Evolutionary conservation across 768 basidiomycete species (phyloP), one percentile per base, ranked within the genome.

Genomic region (Mycena latifolia): DNA sequence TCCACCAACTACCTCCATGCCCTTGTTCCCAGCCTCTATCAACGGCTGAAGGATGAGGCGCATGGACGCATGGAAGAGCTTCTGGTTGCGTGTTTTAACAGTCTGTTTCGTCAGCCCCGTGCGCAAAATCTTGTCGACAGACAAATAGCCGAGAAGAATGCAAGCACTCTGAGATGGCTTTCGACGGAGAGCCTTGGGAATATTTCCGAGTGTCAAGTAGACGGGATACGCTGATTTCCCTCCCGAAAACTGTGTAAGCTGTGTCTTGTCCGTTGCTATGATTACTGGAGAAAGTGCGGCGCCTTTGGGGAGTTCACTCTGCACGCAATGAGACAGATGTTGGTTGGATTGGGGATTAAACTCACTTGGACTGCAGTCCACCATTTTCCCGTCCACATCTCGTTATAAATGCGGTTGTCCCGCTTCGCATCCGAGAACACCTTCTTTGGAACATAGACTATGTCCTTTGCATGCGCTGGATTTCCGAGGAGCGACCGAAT

Each of bases 141-240:
- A 77, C 1, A 85, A 74, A 56, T 84, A 84, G 0, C 73, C 83
- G 1, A 84, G 45, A 0, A 84, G 71, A 2, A 83, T 67, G 18
- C 69, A 73, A 0, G 79, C 81, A 20, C 74, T 75, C 8, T 60
- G 31, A 0, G 76, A 77, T 0, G 79, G 77, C 61, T 50, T 50
- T 5, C 48, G 48, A 29, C 28, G 48, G 14, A 79, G 63, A 2
- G 69, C 55, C 47, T 81, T 82, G 0, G 73, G 67, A 15, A 84
- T 73, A 43, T 83, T 83, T 0, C 81, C 83, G 31, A 84, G 72
- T 2, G 82, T 80, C 0, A 84, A 61, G 67, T 86, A 86, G 0
- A 86, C 78, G 0, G 82, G 82, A 67, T 80, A 84, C 5, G 80
- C 80, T n/a, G 67, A 48, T 65, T 82, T 81, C 55, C 79, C 75